These are phyloP conservation scores for Saccharomycopsis synnaedendra DNA, from an alignment of 805 yeast genomes.

Conservation along the genomic window DNA sequence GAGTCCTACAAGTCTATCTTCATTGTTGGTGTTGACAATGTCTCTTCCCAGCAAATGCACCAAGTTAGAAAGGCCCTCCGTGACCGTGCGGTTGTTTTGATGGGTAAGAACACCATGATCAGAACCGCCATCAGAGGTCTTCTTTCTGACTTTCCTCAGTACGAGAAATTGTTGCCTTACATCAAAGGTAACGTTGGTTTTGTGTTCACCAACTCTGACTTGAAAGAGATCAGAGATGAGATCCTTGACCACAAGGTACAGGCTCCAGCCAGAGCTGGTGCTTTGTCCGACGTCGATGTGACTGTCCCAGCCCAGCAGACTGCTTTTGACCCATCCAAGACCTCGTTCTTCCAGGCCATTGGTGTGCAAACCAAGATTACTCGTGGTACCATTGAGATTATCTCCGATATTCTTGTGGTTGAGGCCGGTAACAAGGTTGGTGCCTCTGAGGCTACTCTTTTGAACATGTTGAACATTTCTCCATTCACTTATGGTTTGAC, in stretches of 20 bases:
- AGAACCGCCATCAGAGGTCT: slow-evolving; percentile 99
- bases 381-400: slow-evolving; percentile 99
- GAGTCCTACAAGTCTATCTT: slow-evolving; percentile 97
- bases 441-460: slow-evolving; percentile 96
- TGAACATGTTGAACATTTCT: slow-evolving; percentile 99
- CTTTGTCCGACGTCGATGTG: slow-evolving; percentile 95
- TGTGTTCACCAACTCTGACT: slow-evolving; percentile 96
- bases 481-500: slow-evolving; percentile 99
- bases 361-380: slow-evolving; percentile 99
- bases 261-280: slow-evolving; percentile 99
- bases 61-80: slow-evolving; percentile 96
- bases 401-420: slow-evolving; percentile 93
- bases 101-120: slow-evolving; percentile 99
- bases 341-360: slow-evolving; percentile 99
- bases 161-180: slow-evolving; percentile 88
- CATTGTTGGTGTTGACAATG: slow-evolving; percentile 99
- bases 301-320: slow-evolving; percentile 99
- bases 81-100: slow-evolving; percentile 87
- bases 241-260: slow-evolving; percentile 91
- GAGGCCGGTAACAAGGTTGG: slow-evolving; percentile 83
- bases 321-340: slow-evolving; percentile 99
- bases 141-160: slow-evolving; percentile 88
- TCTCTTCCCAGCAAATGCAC: slow-evolving; percentile 99
- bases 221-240: slow-evolving; percentile 83
- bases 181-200: slow-evolving; percentile 99